phyloP scores from a whole-genome alignment of 2,329 filamentous ascomycete species.

The Diaporthe velutina region DNA sequence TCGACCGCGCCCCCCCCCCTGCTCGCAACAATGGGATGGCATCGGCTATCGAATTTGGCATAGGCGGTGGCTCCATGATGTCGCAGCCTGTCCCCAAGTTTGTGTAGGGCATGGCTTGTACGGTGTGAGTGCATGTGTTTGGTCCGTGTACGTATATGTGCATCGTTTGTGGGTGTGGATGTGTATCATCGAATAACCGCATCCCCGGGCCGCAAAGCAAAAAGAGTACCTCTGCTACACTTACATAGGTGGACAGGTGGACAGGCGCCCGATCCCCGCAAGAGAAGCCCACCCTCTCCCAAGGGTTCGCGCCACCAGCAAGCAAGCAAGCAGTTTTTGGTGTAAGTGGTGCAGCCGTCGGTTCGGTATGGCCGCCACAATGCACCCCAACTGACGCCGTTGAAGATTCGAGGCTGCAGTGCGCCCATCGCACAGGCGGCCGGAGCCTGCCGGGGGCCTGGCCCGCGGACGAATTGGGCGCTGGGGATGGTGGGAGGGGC shows the following conservation, averaged over 20 bases:
- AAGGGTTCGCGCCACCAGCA: background rate
- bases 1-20: conserved; percentile 10
- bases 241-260: no score
- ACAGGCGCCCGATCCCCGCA: conserved; percentile 12
- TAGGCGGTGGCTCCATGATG: conserved; percentile 3
- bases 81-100: conserved; percentile 6
- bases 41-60: conserved; percentile 21
- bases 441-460: conserved; percentile 23
- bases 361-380: conserved; percentile 6
- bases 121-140: background rate
- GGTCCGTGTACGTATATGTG: background rate
- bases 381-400: conserved; percentile 24
- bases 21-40: background rate
- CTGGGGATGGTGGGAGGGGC: background rate
- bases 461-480: conserved; percentile 12
- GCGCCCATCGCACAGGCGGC: conserved; percentile 28
- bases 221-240: no score
- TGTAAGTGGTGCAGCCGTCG: conserved; percentile 3
- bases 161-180: background rate
- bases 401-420: conserved; percentile 29
- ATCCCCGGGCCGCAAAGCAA: conserved; percentile 2
- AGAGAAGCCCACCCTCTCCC: background rate
- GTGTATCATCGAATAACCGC: conserved; percentile 22
- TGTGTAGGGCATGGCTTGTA: background rate
- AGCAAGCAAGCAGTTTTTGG: background rate